Base-by-base conservation (phyloP, 345 rosid species). In the Syzygium grande region DNA sequence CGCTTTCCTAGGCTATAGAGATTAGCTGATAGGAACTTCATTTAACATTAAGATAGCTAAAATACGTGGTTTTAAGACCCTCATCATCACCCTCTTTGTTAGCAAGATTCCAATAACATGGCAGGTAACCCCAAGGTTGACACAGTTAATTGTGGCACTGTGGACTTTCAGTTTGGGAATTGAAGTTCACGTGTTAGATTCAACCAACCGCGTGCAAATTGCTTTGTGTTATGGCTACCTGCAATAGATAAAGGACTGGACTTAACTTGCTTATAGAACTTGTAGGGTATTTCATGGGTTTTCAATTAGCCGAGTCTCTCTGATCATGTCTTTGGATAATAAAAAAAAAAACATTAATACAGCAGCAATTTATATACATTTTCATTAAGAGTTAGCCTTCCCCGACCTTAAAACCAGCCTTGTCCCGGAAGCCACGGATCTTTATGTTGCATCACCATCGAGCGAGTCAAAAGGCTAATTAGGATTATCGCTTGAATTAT, bases 361-460 rank as follows among this genome's bases (percentile, higher is more conserved):
- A 73, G 13, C 46, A 17, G 5, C 46, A 73, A 73, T 34, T 0
- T 19, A 21, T 73, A 19, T 10, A 73, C 46, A 17, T 73, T 17
- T 73, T 73, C 13, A 34, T 0, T 0, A 73, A 46, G 46, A 73
- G 0, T 73, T 34, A n/a, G n/a, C n/a, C 13, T 17, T n/a, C n/a
- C 13, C 12, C 19, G 19, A 73, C 49, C 80, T 34, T 9, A 73
- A 73, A 73, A 9, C 80, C 80, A 12, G 4, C 80, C 49, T 73
- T 34, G 22, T 68, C 79, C 46, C 23, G 25, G 19, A 68, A 68
- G 46, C 6, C 46, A 68, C 46, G 79, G 25, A 68, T 68, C 79
- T 68, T 54, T 17, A 34, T 30, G 38, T 68, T 34, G 49, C 80
- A 73, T 73, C 46, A 41, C 25, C 10, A 22, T 73, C 23, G 25